A percentile compares a stretch with the other conserved stretches of the same genome.
Evolutionary conservation across 2,329 filamentous ascomycete genomes (phyloP).

Genomic region (Coniochaeta hoffmannii): DNA sequence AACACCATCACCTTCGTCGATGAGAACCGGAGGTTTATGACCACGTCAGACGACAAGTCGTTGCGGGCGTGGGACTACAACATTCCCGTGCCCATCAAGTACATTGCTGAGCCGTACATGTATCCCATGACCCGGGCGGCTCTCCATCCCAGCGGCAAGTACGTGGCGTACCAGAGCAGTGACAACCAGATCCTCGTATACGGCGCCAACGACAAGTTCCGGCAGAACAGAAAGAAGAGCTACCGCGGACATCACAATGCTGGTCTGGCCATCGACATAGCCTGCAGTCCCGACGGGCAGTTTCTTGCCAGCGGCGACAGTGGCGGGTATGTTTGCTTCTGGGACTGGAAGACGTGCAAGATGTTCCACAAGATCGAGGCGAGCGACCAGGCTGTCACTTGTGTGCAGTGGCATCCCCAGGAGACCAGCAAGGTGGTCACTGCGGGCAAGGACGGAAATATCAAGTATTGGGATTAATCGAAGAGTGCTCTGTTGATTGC

Average conservation of each 20-base stretch:
- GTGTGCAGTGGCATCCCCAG: constrained; percentile 92
- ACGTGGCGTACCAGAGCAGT: constrained; percentile 84
- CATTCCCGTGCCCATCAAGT: constrained; percentile 71
- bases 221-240: constrained; percentile 94
- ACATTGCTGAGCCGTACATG: constrained; percentile 97
- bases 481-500: background rate
- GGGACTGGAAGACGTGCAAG: constrained; percentile 99
- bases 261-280: constrained; percentile 84
- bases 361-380: constrained; percentile 96
- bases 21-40: constrained; percentile 90
- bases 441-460: constrained; percentile 79
- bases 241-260: constrained; percentile 96
- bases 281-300: constrained; percentile 83
- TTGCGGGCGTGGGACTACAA: constrained; percentile 97
- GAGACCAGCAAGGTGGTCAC: constrained; percentile 92
- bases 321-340: constrained; percentile 87
- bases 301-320: constrained; percentile 84
- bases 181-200: constrained; percentile 98
- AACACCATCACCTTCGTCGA: constrained; percentile 98
- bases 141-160: constrained; percentile 83
- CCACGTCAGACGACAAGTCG: constrained; percentile 94
- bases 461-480: constrained; percentile 94
- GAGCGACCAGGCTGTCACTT: constrained; percentile 73
- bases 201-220: constrained; percentile 88
- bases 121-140: constrained; percentile 86